These are phyloP conservation scores for Cystobasidium slooffiae DNA, from an alignment of 1,284 basidiomycete species.

Conservation along the genomic window DNA sequence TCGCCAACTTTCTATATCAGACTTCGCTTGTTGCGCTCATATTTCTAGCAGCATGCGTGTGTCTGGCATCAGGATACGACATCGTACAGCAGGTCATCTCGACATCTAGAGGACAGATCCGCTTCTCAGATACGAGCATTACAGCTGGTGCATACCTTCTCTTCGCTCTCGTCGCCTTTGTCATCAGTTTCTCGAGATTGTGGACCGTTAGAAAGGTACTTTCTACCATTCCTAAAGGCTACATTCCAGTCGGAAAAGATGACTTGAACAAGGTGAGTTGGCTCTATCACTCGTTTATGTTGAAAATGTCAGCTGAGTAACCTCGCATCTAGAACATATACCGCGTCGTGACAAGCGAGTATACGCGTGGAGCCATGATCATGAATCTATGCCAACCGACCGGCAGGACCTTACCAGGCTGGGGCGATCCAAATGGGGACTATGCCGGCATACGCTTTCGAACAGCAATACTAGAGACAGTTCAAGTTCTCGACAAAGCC, in stretches of 20 bases:
- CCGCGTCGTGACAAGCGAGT: slow-evolving; percentile 47
- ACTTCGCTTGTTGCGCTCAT: slow-evolving; percentile 38
- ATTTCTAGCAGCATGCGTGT: slow-evolving; percentile 37
- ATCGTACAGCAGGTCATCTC: slow-evolving; percentile 45
- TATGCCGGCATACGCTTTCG: slow-evolving; percentile 47
- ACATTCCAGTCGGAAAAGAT: slow-evolving; percentile 45
- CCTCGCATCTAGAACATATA: slow-evolving; percentile 19
- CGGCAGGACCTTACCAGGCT: slow-evolving; percentile 45
- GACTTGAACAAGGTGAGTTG: slow-evolving; percentile 46
- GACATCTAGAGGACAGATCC: slow-evolving; percentile 20
- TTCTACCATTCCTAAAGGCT: slow-evolving; percentile 48
- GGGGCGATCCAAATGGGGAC: slow-evolving; percentile 45
- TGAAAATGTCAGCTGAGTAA: neutral
- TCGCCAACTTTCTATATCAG: slow-evolving; percentile 36
- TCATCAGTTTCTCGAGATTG: slow-evolving; percentile 39
- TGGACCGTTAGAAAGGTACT: slow-evolving; percentile 40
- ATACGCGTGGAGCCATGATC: slow-evolving; percentile 47
- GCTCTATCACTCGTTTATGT: slow-evolving; percentile 2
- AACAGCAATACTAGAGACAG: slow-evolving; percentile 45
- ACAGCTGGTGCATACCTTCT: slow-evolving; percentile 46
- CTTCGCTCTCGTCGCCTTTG: slow-evolving; percentile 35
- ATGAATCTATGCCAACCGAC: slow-evolving; percentile 45
- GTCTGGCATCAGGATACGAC: slow-evolving; percentile 46
- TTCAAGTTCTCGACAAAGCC: slow-evolving; percentile 41
- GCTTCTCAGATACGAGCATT: slow-evolving; percentile 43